Conservation (phyloP, 2,329 filamentous ascomycete genomes). For the Epichloe hybrida region DNA sequence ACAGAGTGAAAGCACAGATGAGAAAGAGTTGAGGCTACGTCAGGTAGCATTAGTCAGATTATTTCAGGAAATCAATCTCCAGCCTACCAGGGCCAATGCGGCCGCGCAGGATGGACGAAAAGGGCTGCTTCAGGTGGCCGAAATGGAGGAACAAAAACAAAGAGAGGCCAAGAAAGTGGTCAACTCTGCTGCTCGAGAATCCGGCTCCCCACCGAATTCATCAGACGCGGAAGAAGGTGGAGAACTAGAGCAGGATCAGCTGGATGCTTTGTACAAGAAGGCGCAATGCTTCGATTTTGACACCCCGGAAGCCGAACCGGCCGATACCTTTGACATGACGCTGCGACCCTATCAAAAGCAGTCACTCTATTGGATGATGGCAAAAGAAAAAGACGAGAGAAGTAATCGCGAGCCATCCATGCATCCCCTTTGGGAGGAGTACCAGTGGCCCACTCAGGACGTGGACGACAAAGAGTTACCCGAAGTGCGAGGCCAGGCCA, state of each 20-base stretch:
- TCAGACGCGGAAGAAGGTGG: constrained; percentile 73
- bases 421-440: constrained; percentile 97
- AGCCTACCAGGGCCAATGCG: constrained; percentile 61
- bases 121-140: constrained; percentile 72
- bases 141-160: constrained; percentile 67
- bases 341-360: constrained; percentile 92
- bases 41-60: constrained; percentile 82
- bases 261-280: constrained; percentile 88
- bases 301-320: constrained; percentile 75
- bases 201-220: constrained; percentile 37
- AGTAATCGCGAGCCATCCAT: constrained; percentile 64
- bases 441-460: constrained; percentile 77
- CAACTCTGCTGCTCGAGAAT: constrained; percentile 15
- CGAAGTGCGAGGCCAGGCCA: constrained; percentile 46
- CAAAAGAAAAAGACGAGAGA: constrained; percentile 74
- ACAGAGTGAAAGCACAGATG: constrained; percentile 71
- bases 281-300: constrained; percentile 94
- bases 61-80: constrained; percentile 76
- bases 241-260: constrained; percentile 88
- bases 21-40: constrained; percentile 67
- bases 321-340: constrained; percentile 66
- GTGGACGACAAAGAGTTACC: constrained; percentile 68
- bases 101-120: constrained; percentile 71
- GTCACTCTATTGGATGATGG: constrained; percentile 89
- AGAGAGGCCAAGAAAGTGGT: constrained; percentile 32